These are phyloP conservation scores for Sugiyamaella neomexicana DNA, from an alignment of 1,139 yeast species.

Conservation along the genomic window DNA sequence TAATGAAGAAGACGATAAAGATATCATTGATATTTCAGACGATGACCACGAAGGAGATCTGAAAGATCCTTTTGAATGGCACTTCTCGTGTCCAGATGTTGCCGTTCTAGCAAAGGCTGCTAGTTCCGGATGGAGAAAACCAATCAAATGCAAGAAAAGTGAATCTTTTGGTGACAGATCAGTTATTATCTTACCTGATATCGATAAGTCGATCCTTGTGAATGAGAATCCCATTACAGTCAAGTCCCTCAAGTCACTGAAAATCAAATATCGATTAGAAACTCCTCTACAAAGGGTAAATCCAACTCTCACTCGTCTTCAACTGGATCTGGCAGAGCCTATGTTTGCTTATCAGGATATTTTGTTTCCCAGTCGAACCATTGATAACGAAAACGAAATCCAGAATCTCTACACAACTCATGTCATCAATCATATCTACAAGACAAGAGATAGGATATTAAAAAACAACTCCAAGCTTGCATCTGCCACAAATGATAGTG, in stretches of 20 bases:
- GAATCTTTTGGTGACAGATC: conserved; percentile 17
- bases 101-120: conserved; percentile 37
- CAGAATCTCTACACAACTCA: conserved; percentile 70
- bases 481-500: conserved; percentile 38
- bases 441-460: conserved; percentile 78
- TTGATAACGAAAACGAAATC: conserved; percentile 49
- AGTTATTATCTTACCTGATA: conserved; percentile 9
- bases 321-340: conserved; percentile 53
- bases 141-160: conserved; percentile 10
- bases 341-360: conserved; percentile 75
- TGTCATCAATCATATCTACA: conserved; percentile 75
- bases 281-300: conserved; percentile 32
- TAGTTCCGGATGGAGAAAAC: conserved; percentile 10
- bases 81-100: conserved; percentile 62
- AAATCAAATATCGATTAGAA: conserved; percentile 36
- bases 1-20: conserved; percentile 38
- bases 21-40: conserved; percentile 34
- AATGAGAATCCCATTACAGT: conserved; percentile 12
- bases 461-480: conserved; percentile 67
- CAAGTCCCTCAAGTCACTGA: conserved; percentile 13
- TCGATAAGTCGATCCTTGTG: conserved; percentile 7
- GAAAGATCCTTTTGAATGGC: conserved; percentile 67
- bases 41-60: conserved; percentile 45
- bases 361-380: conserved; percentile 57
- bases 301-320: conserved; percentile 41